These are phyloP conservation scores for Pleomassaria siparia DNA, from an alignment of 2,329 filamentous ascomycete genomes.

Conservation along the genomic window DNA sequence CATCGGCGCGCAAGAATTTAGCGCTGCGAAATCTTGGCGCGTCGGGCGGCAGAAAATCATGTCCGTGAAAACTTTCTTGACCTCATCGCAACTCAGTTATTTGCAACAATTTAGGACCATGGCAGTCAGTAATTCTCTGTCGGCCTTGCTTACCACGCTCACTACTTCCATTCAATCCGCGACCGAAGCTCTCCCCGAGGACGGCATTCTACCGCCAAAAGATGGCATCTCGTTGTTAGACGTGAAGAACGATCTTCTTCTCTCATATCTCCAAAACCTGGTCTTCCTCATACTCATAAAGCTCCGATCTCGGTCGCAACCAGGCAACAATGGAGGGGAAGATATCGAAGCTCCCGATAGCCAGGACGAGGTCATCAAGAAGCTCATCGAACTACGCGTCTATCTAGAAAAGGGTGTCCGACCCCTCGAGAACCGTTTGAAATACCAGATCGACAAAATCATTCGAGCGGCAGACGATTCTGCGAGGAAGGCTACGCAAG, in stretches of 20 bases:
- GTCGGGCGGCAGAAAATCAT: conserved; percentile 5
- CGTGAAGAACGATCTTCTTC: conserved; percentile 93
- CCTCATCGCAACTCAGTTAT: neutral
- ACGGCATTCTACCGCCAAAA: conserved; percentile 69
- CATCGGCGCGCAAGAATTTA: conserved; percentile 8
- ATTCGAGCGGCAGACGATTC: conserved; percentile 81
- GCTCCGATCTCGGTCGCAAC: conserved; percentile 58
- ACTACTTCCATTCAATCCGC: conserved; percentile 67
- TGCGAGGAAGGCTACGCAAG: conserved; percentile 32
- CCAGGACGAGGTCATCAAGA: conserved; percentile 72
- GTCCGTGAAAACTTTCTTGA: neutral
- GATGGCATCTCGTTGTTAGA: conserved; percentile 94
- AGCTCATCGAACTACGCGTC: conserved; percentile 86
- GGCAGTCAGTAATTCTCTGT: conserved; percentile 43
- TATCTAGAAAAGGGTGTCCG: conserved; percentile 92
- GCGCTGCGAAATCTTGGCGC: conserved; percentile 16
- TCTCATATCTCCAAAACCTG: conserved; percentile 93
- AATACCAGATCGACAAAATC: conserved; percentile 95
- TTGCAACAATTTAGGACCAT: conserved; percentile 19
- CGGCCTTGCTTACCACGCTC: conserved; percentile 46
- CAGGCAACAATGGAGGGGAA: conserved; percentile 25
- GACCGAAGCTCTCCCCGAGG: conserved; percentile 52
- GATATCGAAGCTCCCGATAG: conserved; percentile 47
- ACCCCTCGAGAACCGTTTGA: conserved; percentile 84
- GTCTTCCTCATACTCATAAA: conserved; percentile 85